Conservation (phyloP, 2,329 filamentous ascomycete species). For the Bipolaris oryzae region DNA sequence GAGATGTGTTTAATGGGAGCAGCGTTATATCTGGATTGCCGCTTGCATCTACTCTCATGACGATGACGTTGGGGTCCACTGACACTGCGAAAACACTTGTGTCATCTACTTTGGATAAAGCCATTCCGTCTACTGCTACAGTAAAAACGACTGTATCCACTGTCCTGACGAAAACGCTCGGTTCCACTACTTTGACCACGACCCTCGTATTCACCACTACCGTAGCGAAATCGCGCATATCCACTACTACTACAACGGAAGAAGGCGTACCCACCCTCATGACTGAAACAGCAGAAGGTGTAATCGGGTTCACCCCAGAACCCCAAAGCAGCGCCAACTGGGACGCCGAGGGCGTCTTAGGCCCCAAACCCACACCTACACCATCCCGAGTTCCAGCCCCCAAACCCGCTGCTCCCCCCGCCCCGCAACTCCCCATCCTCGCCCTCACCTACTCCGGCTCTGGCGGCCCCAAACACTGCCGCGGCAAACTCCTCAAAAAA, state of each 20-base stretch:
- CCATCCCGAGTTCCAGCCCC: conserved; percentile 15
- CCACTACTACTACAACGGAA: no score
- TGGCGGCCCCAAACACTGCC: conserved; percentile 45
- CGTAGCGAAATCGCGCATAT: no score
- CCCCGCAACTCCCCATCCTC: conserved; percentile 35
- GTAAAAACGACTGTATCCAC: no score
- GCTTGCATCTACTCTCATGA: conserved; percentile 19
- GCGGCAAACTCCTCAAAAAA: conserved; percentile 38
- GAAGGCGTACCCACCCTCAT: conserved; percentile 11
- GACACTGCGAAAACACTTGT: no score
- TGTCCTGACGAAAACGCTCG: no score
- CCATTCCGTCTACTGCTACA: no score
- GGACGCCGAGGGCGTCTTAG: conserved; percentile 34
- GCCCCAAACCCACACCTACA: conserved; percentile 21
- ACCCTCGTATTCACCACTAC: no score
- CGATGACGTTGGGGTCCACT: background rate
- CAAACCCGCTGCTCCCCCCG: background rate
- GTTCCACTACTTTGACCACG: no score
- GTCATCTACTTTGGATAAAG: no score
- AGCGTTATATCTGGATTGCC: conserved; percentile 20
- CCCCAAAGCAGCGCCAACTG: conserved; percentile 22
- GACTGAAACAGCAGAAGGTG: conserved; percentile 29
- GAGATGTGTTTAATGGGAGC: conserved; percentile 33
- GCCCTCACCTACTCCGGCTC: conserved; percentile 42
- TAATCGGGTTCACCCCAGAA: conserved; percentile 32